Evolutionary conservation across 805 yeast genomes (phyloP).

Genomic region (Ogataea corticis): DNA sequence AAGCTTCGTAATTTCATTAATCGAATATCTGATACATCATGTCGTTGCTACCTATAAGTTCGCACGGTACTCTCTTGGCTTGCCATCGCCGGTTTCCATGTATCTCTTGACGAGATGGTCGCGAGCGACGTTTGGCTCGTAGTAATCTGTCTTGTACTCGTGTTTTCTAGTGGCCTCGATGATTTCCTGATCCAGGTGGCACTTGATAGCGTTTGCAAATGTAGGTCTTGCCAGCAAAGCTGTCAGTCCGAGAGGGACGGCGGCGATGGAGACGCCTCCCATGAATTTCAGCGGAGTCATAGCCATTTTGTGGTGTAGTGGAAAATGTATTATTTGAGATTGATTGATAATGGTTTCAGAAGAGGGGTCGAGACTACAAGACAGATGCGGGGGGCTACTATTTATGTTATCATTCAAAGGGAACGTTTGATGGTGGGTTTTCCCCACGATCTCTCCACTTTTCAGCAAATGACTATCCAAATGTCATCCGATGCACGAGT

Average conservation of each 20-base stretch:
- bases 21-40: neutral
- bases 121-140: constrained; percentile 21
- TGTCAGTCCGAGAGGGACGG: constrained; percentile 31
- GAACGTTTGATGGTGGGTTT: too few relatives aligned
- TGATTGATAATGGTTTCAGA: neutral
- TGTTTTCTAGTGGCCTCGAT: constrained; percentile 31
- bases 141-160: constrained; percentile 28
- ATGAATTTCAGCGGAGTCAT: constrained; percentile 30
- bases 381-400: too few relatives aligned
- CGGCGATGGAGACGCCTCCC: constrained; percentile 31
- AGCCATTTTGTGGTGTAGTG: constrained; percentile 23
- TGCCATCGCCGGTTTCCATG: constrained; percentile 29
- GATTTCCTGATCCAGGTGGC: constrained; percentile 34
- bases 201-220: constrained; percentile 37
- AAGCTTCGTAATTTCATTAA: neutral
- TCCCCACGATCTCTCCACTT: too few relatives aligned
- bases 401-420: too few relatives aligned
- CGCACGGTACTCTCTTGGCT: constrained; percentile 29
- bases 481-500: too few relatives aligned
- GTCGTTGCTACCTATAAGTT: constrained; percentile 6
- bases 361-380: too few relatives aligned
- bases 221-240: constrained; percentile 34
- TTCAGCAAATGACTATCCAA: too few relatives aligned
- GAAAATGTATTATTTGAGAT: neutral
- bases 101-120: constrained; percentile 31